These are phyloP conservation scores for Podospora bellae-mahoneyi DNA, from an alignment of 495 filamentous ascomycete genomes.

Conservation along the genomic window DNA sequence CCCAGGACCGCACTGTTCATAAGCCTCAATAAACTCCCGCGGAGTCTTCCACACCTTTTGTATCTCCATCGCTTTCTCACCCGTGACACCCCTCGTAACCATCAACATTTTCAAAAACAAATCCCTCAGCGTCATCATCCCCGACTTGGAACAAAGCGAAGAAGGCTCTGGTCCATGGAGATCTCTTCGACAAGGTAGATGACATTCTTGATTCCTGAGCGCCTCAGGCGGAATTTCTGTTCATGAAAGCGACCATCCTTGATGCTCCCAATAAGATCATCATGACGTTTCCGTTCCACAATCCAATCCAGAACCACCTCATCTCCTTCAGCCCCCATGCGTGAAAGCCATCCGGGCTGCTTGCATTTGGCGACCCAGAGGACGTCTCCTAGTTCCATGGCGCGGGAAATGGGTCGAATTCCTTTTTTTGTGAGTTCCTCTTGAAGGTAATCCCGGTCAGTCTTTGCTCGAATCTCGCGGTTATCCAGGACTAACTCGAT, in stretches of 20 bases:
- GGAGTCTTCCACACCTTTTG: constrained; percentile 74
- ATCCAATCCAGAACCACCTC: constrained; percentile 81
- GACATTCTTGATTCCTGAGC: constrained; percentile 69
- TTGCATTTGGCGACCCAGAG: constrained; percentile 77
- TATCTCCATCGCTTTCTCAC: constrained; percentile 79
- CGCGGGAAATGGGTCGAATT: constrained; percentile 60
- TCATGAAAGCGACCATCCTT: constrained; percentile 83
- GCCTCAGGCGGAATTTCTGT: constrained; percentile 76
- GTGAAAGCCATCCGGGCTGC: constrained; percentile 53
- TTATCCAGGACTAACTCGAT: constrained; percentile 72
- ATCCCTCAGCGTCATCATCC: constrained; percentile 68
- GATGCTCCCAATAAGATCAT: constrained; percentile 75
- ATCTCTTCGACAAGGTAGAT: constrained; percentile 80
- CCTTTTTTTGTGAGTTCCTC: constrained; percentile 67
- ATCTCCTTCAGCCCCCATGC: constrained; percentile 61
- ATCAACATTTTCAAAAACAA: constrained; percentile 85
- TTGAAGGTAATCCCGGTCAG: constrained; percentile 75
- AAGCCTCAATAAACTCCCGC: constrained; percentile 63
- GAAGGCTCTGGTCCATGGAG: constrained; percentile 50
- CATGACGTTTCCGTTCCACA: constrained; percentile 76
- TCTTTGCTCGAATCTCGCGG: constrained; percentile 73
- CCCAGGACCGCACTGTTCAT: constrained; percentile 47
- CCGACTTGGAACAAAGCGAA: constrained; percentile 69
- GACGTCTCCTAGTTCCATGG: constrained; percentile 70
- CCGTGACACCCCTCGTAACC: constrained; percentile 72